Conservation (phyloP, 2,329 filamentous ascomycete genomes). For the Stemphylium lycopersici region DNA sequence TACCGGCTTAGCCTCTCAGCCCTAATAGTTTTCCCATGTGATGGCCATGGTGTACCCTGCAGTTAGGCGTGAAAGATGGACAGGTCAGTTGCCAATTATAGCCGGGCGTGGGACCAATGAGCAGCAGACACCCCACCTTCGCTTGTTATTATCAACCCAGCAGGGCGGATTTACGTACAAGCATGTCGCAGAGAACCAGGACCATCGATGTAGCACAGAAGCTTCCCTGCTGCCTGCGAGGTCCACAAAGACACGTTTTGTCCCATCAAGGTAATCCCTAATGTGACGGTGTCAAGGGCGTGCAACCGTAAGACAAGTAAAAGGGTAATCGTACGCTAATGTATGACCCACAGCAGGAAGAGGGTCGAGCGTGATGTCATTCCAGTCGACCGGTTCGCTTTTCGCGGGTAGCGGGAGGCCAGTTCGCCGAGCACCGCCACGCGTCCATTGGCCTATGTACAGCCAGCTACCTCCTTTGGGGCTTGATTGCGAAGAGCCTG, state of each 20-base stretch:
- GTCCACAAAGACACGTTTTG: background rate
- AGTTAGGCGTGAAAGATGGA: constrained; percentile 5
- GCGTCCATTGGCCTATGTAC: background rate
- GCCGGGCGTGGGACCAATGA: constrained; percentile 4
- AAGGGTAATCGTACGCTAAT: constrained; percentile 1
- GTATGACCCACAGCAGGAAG: constrained; percentile 5
- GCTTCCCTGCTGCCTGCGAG: background rate
- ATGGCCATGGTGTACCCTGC: constrained; percentile 12
- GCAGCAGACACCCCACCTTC: background rate
- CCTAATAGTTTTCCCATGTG: constrained; percentile 13
- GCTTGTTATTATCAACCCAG: constrained; percentile 7
- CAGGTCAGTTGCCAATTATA: constrained; percentile 15
- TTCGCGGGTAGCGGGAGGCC: constrained; percentile 11
- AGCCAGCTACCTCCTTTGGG: background rate
- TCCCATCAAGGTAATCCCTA: background rate
- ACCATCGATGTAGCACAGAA: background rate
- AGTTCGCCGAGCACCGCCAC: constrained; percentile 5
- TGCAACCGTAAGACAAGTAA: background rate
- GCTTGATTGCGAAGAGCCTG: constrained; percentile 1
- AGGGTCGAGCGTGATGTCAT: constrained; percentile 12
- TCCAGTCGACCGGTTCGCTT: constrained; percentile 12
- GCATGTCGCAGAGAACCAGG: constrained; percentile 2
- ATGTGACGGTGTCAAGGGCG: background rate
- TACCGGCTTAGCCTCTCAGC: constrained; percentile 7
- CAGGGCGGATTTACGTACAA: constrained; percentile 19